phyloP scores from a whole-genome alignment of 208 protist genomes.

The Naegleria gruberi region DNA sequence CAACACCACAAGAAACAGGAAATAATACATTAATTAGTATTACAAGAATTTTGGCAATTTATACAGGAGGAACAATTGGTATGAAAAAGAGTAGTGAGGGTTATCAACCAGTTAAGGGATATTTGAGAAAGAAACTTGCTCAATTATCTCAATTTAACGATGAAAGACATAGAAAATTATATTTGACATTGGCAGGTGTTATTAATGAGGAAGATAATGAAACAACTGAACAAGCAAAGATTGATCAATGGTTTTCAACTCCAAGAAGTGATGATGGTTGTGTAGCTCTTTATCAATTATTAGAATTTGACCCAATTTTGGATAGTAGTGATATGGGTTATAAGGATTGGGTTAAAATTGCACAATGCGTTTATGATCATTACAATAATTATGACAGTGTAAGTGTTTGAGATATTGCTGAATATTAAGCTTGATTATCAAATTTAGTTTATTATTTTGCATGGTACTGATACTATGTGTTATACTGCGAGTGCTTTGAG shows the following conservation, averaged over 20 bases:
- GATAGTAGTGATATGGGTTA: not conserved
- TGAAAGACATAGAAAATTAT: not conserved
- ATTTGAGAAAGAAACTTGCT: not conserved
- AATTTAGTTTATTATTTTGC: conserved; percentile 85
- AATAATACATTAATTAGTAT: no score
- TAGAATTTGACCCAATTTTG: conserved; percentile 15
- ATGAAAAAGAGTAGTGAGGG: not conserved
- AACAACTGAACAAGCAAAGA: not conserved
- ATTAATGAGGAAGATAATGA: not conserved
- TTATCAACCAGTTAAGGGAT: not conserved
- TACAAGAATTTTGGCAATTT: not conserved
- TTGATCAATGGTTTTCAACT: not conserved
- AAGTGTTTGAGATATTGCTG: not conserved
- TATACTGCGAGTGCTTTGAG: conserved; percentile 87
- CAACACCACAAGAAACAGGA: no score
- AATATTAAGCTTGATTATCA: not conserved
- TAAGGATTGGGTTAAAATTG: conserved; percentile 61
- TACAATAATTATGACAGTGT: conserved; percentile 81
- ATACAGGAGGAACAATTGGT: not conserved
- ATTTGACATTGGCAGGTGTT: not conserved
- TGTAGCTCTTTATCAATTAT: not conserved
- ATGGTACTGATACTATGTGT: conserved; percentile 94
- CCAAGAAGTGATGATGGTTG: not conserved
- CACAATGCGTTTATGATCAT: conserved; percentile 50
- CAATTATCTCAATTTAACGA: conserved; percentile 3